phyloP scores from a whole-genome alignment of 192 early-diverging fungal species.

The Anaeromyces robustus region DNA sequence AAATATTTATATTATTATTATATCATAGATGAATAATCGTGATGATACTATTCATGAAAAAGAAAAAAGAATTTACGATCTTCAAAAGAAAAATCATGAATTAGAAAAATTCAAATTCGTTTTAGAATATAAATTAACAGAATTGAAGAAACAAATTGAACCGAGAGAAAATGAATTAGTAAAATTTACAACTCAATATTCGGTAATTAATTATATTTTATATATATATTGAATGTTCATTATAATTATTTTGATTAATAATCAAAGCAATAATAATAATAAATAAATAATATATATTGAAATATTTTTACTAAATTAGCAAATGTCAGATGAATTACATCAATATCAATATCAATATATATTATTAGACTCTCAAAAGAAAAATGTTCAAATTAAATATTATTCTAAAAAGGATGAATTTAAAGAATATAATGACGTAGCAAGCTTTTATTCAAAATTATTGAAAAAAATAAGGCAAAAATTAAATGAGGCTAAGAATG shows the following conservation, averaged over 20 bases:
- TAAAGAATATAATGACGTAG: not conserved
- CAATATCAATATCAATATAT: not conserved
- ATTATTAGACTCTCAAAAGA: not conserved
- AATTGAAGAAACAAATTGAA: conserved; percentile 35
- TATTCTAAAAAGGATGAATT: not conserved
- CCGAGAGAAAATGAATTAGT: conserved; percentile 34
- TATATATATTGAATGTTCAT: no score
- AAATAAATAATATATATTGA: no score
- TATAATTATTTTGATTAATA: no score
- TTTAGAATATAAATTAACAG: conserved; percentile 38
- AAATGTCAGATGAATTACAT: not conserved
- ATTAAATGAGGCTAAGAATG: not conserved
- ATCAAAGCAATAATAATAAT: no score
- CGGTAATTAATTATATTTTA: not conserved
- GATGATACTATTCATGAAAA: conserved; percentile 44
- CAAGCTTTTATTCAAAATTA: not conserved
- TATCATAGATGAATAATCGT: conserved; percentile 30
- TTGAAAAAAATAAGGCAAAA: not conserved
- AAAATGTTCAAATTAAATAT: not conserved
- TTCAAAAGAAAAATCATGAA: conserved; percentile 43
- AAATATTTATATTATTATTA: not conserved
- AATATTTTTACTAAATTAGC: no score
- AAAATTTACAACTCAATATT: conserved; percentile 11
- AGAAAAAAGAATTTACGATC: conserved; percentile 38
- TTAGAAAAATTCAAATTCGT: conserved; percentile 49